A percentile compares a stretch with the other conserved stretches of the same genome.
phyloP scores from a whole-genome alignment of 2,329 filamentous ascomycete genomes.

The Podosphaera xanthii region DNA sequence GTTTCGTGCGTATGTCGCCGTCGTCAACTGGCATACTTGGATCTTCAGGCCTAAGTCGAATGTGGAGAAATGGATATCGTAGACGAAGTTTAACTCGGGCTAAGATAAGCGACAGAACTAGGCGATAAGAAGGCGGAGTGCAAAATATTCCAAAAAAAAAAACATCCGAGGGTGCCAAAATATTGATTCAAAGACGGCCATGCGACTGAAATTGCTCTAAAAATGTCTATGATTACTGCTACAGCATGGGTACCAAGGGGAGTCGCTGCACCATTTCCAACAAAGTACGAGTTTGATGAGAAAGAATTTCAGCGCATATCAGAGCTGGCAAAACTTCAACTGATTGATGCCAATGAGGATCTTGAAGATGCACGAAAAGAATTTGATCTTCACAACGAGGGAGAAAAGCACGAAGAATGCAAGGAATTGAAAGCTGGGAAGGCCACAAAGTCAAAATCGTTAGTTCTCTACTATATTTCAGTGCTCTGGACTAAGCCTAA shows the following conservation, averaged over 20 bases:
- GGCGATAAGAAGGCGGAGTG: slow-evolving; percentile 2
- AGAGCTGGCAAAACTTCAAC: slow-evolving; percentile 34
- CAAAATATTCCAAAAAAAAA: not conserved
- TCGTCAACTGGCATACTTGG: slow-evolving; percentile 20
- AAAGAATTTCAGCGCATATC: slow-evolving; percentile 34
- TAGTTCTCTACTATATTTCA: slow-evolving; percentile 7
- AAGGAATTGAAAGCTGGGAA: slow-evolving; percentile 18
- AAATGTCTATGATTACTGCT: slow-evolving; percentile 31
- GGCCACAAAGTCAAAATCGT: slow-evolving; percentile 16
- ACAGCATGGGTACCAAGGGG: slow-evolving; percentile 35
- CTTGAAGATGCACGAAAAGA: slow-evolving; percentile 32
- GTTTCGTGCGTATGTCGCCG: slow-evolving; percentile 29
- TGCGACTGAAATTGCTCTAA: not conserved
- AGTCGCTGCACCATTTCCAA: slow-evolving; percentile 33
- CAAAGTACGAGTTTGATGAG: slow-evolving; percentile 34
- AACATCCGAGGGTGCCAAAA: not conserved
- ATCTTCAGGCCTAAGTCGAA: not conserved
- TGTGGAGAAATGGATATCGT: not conserved
- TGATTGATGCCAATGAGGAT: slow-evolving; percentile 78
- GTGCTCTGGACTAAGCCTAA: slow-evolving; percentile 6
- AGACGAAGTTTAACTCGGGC: not conserved
- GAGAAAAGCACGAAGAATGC: slow-evolving; percentile 16
- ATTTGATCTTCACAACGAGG: slow-evolving; percentile 19
- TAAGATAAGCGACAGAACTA: slow-evolving; percentile 4
- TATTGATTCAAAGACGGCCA: not conserved